A percentile compares a stretch with the other conserved stretches of the same genome.
Conservation (phyloP, 2,329 filamentous ascomycete genomes). For the Arthroderma sp. region DNA sequence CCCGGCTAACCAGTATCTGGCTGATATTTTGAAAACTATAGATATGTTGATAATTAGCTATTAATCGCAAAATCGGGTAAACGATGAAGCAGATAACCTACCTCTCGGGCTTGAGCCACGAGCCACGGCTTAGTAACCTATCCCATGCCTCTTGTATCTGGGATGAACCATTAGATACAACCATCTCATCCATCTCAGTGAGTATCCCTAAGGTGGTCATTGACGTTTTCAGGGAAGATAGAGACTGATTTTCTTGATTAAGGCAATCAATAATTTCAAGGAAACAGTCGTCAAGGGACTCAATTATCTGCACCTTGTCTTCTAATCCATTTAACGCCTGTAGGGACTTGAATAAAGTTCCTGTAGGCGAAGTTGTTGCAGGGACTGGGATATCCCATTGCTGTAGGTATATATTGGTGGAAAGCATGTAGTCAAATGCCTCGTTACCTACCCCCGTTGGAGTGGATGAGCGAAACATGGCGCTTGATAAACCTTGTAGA, state of each 20-base stretch:
- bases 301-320: constrained; percentile 42
- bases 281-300: constrained; percentile 51
- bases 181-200: constrained; percentile 67
- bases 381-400: constrained; percentile 85
- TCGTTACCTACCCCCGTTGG: constrained; percentile 37
- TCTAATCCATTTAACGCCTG: constrained; percentile 62
- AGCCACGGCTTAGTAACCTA: constrained; percentile 52
- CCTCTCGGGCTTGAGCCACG: constrained; percentile 76
- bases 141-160: constrained; percentile 52
- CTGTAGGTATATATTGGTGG: constrained; percentile 68
- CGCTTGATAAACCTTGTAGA: constrained; percentile 72
- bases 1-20: constrained; percentile 68
- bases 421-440: constrained; percentile 60
- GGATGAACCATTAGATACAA: constrained; percentile 47
- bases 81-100: constrained; percentile 32
- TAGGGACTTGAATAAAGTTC: constrained; percentile 66
- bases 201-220: constrained; percentile 59
- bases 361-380: constrained; percentile 47
- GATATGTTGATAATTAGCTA: background rate
- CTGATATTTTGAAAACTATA: constrained; percentile 51
- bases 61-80: background rate
- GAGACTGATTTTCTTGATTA: constrained; percentile 26
- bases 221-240: constrained; percentile 41
- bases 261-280: constrained; percentile 36
- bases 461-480: constrained; percentile 54